phyloP scores from a whole-genome alignment of 805 yeast genomes.

The Myxozyma mucilagina region DNA sequence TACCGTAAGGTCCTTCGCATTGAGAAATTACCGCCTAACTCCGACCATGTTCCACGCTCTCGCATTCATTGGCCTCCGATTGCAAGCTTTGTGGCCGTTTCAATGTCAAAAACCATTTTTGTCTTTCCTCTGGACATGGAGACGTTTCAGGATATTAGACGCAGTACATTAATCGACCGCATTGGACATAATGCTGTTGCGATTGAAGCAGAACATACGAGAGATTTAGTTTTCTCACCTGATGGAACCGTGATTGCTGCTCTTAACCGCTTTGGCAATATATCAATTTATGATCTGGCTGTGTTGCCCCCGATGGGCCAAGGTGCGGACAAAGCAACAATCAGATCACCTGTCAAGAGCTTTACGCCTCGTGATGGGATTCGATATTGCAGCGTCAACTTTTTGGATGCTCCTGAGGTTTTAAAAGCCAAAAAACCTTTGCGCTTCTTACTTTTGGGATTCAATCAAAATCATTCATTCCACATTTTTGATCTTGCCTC shows the following conservation, averaged over 20 bases:
- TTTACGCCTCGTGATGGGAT: conserved; percentile 21
- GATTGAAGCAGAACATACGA: conserved; percentile 14
- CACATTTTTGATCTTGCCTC: conserved; percentile 24
- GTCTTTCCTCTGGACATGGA: conserved; percentile 17
- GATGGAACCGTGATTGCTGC: conserved; percentile 26
- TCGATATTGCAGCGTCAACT: conserved; percentile 14
- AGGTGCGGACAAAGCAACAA: conserved; percentile 24
- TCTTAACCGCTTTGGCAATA: conserved; percentile 11
- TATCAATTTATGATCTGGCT: conserved; percentile 20
- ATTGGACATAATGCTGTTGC: conserved; percentile 18
- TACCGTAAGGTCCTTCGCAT: conserved; percentile 28
- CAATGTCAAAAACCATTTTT: conserved; percentile 23
- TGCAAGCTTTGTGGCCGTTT: conserved; percentile 21
- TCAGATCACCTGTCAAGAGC: conserved; percentile 9
- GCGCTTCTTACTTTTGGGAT: conserved; percentile 28
- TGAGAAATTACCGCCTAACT: conserved; percentile 29
- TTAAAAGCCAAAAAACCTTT: conserved; percentile 17
- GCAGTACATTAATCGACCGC: conserved; percentile 7
- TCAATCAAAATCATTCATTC: conserved; percentile 28
- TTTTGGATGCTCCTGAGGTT: conserved; percentile 23
- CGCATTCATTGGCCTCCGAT: conserved; percentile 24
- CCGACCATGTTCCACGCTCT: conserved; percentile 30
- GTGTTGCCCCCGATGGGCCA: conserved; percentile 15
- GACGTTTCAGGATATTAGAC: conserved; percentile 24
- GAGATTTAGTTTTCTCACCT: conserved; percentile 20